Base-by-base conservation (phyloP, 164 flowering plant species). In the Nelumbo lutea region DNA sequence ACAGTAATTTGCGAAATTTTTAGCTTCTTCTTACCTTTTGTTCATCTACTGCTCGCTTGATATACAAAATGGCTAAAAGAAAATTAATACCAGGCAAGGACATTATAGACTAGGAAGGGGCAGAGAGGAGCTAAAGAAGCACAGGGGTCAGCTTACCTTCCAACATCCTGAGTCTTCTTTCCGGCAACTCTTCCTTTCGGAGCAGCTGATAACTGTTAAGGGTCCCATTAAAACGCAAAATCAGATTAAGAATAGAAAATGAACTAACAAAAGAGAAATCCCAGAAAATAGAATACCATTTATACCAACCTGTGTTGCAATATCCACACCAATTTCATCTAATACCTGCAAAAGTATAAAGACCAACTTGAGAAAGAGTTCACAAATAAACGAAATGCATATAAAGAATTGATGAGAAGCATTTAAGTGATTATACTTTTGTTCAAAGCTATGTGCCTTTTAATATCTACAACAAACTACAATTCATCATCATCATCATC, bases 241-340 rank as follows among this genome's bases (percentile, higher is more conserved):
- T 79, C 59, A 70, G 67, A 43, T 73, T 27, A 65, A 27, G 52
- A 15, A 44, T 40, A 64, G 46, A 5, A 44, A 68, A 57, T 38
- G 65, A 4, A 27, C 38, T 53, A 9, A 4, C 66, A 66, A 3
- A 52, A 66, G 61, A 65, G 1, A 47, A 38, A 48, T 13, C 47
- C 61, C 0, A 42, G n/a, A 5, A 61, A 53, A 47, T n/a, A 15
- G 40, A 38, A 10, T 48, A 45, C 3, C 39, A 53, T 10, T 59
- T 63, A 66, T 6, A 77, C 88, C 15, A 70, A 94, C 98, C 98
- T 91, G 98, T 61, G 98, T 90, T 47, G 97, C 96, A 75, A 94
- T 82, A 78, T 91, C 97, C 46, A 94, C 89, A 62, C 98, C 97
- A 68, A 94, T 94, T 80, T 94, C 98, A 80, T 94, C 98, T 39